A percentile compares a stretch with the other conserved stretches of the same genome.
These are phyloP conservation scores for Hippophae rhamnoides DNA, from an alignment of 306 rosid species.

Conservation along the genomic window DNA sequence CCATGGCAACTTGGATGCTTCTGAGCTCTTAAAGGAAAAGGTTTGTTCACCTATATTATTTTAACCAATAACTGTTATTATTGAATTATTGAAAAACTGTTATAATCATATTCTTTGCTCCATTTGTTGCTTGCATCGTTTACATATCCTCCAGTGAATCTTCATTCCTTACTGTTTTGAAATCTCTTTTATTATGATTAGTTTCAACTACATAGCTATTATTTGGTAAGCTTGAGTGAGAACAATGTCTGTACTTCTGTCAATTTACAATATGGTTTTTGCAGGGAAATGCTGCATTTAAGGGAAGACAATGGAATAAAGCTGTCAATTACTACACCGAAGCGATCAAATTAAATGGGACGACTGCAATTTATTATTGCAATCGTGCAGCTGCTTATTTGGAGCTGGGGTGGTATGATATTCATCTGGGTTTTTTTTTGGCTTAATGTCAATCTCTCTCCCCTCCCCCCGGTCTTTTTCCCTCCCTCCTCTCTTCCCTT, in stretches of 20 bases:
- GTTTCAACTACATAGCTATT: no score
- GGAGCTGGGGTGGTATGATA: slow-evolving; percentile 67
- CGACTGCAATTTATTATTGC: slow-evolving; percentile 54
- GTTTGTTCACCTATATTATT: slow-evolving; percentile 27
- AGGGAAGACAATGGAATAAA: slow-evolving; percentile 63
- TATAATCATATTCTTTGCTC: no score
- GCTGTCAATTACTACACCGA: slow-evolving; percentile 64
- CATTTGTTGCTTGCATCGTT: no score
- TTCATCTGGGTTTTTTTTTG: slow-evolving; percentile 3
- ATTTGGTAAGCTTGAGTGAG: neutral
- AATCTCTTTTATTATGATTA: no score
- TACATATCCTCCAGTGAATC: no score
- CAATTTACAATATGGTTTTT: neutral
- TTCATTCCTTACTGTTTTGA: no score
- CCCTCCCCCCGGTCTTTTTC: no score
- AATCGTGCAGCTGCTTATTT: slow-evolving; percentile 89
- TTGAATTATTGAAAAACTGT: neutral
- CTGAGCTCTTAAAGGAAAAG: slow-evolving; percentile 81
- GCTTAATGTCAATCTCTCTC: no score
- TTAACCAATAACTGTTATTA: neutral
- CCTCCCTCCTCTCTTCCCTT: no score
- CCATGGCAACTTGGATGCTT: slow-evolving; percentile 57
- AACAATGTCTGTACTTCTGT: neutral
- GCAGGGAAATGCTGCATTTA: slow-evolving; percentile 86
- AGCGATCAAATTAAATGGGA: slow-evolving; percentile 59